Percentiles rank a stretch among this genome's conserved stretches.
phyloP scores from a whole-genome alignment of 2,329 filamentous ascomycete genomes.

The Pseudovirgaria hyperparasitica region DNA sequence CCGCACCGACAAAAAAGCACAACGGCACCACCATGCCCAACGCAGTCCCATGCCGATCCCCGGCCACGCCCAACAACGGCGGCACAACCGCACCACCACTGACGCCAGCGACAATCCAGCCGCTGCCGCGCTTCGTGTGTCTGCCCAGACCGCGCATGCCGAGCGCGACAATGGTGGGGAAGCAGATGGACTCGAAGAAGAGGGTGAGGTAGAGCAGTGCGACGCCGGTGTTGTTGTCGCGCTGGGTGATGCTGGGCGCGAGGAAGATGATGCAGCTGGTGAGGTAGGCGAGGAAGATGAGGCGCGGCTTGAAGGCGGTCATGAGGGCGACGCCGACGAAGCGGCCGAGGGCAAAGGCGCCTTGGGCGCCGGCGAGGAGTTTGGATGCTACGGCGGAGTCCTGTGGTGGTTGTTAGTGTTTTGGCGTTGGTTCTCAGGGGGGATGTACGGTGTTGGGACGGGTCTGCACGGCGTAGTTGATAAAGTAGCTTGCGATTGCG shows the following conservation, averaged over 20 bases:
- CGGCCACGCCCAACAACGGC: constrained; percentile 55
- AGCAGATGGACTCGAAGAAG: constrained; percentile 73
- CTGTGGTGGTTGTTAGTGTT: constrained; percentile 11
- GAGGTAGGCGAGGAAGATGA: constrained; percentile 58
- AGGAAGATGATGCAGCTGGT: constrained; percentile 48
- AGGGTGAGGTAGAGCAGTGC: constrained; percentile 58
- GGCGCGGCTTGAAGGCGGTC: constrained; percentile 54
- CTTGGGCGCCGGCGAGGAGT: constrained; percentile 63
- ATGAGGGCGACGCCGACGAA: constrained; percentile 56
- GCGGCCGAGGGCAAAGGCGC: constrained; percentile 57
- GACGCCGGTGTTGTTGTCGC: constrained; percentile 39
- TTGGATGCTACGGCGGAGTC: constrained; percentile 46
- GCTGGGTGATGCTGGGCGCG: constrained; percentile 38
- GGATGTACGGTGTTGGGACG: too few relatives aligned
- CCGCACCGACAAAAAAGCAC: constrained; percentile 34
- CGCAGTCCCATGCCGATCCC: constrained; percentile 50
- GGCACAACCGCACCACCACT: constrained; percentile 61
- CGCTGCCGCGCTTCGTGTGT: constrained; percentile 65
- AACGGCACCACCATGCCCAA: constrained; percentile 56
- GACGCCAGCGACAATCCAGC: constrained; percentile 60
- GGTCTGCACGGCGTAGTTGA: constrained; percentile 31
- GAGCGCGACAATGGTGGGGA: constrained; percentile 69
- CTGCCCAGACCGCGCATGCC: constrained; percentile 64
- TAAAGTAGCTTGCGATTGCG: constrained; percentile 32
- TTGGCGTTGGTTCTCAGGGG: constrained; percentile 39